A percentile compares a stretch with the other conserved stretches of the same genome.
Conservation (phyloP, 2,329 filamentous ascomycete genomes). For the Hymenoscyphus infarciens region DNA sequence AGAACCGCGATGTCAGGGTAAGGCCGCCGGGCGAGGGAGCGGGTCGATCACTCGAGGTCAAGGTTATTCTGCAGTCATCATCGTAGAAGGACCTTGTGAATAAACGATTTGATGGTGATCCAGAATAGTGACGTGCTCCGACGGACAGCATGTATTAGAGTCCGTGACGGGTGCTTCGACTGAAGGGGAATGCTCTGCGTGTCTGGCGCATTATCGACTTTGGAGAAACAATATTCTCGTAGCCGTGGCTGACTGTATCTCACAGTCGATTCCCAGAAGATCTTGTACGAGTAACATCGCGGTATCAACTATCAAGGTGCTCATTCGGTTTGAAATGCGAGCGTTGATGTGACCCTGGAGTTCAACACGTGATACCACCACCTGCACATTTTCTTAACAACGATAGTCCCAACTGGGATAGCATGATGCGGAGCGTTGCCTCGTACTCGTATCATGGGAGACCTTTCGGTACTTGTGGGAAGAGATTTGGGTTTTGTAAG, state of each 20-base stretch:
- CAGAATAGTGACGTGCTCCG: conserved; percentile 20
- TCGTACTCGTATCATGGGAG: conserved; percentile 36
- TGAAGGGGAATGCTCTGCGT: conserved; percentile 1
- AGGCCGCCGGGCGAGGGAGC: conserved; percentile 21
- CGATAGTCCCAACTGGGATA: neutral
- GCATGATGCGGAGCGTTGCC: neutral
- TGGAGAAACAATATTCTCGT: neutral
- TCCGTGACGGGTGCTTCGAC: neutral
- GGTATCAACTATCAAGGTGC: neutral
- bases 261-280: conserved; percentile 7
- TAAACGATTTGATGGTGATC: conserved; percentile 3
- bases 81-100: conserved; percentile 14
- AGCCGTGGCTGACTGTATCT: conserved; percentile 27
- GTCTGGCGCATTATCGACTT: neutral
- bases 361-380: neutral
- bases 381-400: neutral
- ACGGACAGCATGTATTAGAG: conserved; percentile 3
- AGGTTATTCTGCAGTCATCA: conserved; percentile 20
- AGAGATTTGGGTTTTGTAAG: conserved; percentile 71
- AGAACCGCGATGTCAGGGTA: conserved; percentile 1
- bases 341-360: neutral
- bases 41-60: conserved; percentile 25
- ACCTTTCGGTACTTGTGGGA: conserved; percentile 78
- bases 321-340: conserved; percentile 3
- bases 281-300: neutral